Evolutionary conservation across 1,284 basidiomycete species (phyloP), one percentile per base, ranked within the genome.

Genomic region (Agaricales sp.): DNA sequence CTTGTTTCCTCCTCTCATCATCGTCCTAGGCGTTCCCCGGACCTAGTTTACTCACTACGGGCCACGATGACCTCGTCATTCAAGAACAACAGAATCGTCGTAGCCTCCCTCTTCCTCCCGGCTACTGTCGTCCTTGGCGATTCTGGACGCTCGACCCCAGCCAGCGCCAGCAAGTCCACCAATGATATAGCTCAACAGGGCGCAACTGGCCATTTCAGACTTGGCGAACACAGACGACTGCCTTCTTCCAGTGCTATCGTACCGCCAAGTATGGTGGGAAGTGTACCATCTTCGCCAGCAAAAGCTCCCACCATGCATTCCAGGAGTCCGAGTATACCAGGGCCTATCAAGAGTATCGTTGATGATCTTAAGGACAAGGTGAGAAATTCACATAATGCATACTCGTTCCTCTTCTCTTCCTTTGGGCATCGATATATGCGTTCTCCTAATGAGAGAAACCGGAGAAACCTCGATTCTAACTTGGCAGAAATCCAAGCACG

Each of bases 21-120:
- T n/a, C 30, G 11, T 35, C 30, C 11, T 35, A 11, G 11, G 30
- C 30, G 30, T 8, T 35, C n/a, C 30, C 30, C 30, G 16, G 48
- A 18, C 16, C 23, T 47, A 14, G 43, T 24, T 37, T 13, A 35
- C 30, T 46, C 47, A 18, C 25, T 35, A n/a, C 45, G 13, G 37
- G 30, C 58, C 47, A 63, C 66, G 54, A 84, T 85, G 82, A 74
- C 63, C 59, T 71, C 74, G 52, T 73, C 80, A 37, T 72, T 84
- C 54, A 70, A 80, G 52, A 77, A 79, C 62, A 81, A 85, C 60
- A 70, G 86, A 25, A 71, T 85, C 48, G 69, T 89, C 61, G 81
- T 89, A 61, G 86, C 86, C 12, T 82, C 83, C 18, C 78, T 89
- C 50, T 88, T 88, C 59, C 77, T 89, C 44, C 87, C 86, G 26